phyloP scores from a whole-genome alignment of 495 filamentous ascomycete species.

The Penicillium roqueforti region DNA sequence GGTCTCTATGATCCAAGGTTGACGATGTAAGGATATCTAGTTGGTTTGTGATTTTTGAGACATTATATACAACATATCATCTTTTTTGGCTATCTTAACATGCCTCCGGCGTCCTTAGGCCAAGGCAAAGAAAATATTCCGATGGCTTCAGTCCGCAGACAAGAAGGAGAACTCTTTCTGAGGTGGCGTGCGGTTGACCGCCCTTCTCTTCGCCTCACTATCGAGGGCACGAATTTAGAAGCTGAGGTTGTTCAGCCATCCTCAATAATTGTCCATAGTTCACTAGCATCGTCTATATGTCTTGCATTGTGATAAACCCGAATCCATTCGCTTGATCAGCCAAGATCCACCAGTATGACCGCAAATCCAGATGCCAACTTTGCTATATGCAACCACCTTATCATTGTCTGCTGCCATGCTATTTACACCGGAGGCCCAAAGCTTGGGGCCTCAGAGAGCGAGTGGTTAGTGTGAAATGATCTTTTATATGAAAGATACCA shows the following conservation, averaged over 20 bases:
- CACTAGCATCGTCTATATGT: background rate
- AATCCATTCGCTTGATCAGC: background rate
- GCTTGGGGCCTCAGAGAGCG: constrained; percentile 53
- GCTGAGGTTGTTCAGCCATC: background rate
- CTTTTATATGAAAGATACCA: background rate
- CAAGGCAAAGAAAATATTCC: too few relatives aligned
- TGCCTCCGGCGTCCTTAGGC: too few relatives aligned
- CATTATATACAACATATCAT: too few relatives aligned
- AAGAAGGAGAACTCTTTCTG: too few relatives aligned
- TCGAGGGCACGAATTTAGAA: background rate
- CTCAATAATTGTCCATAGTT: background rate
- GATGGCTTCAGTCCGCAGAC: too few relatives aligned
- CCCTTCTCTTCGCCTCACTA: background rate
- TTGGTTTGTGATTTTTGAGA: too few relatives aligned
- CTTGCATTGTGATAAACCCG: background rate
- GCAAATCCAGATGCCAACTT: background rate
- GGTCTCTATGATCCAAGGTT: too few relatives aligned
- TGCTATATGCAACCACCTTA: constrained; percentile 43
- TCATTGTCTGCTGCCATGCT: constrained; percentile 78
- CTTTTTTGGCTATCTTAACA: too few relatives aligned
- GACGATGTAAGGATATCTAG: too few relatives aligned
- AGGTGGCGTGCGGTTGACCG: background rate
- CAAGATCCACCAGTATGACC: background rate
- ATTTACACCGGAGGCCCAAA: constrained; percentile 67
- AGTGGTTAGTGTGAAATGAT: constrained; percentile 53